phyloP scores from a whole-genome alignment of 2,329 filamentous ascomycete species.

The Periconia sp. region DNA sequence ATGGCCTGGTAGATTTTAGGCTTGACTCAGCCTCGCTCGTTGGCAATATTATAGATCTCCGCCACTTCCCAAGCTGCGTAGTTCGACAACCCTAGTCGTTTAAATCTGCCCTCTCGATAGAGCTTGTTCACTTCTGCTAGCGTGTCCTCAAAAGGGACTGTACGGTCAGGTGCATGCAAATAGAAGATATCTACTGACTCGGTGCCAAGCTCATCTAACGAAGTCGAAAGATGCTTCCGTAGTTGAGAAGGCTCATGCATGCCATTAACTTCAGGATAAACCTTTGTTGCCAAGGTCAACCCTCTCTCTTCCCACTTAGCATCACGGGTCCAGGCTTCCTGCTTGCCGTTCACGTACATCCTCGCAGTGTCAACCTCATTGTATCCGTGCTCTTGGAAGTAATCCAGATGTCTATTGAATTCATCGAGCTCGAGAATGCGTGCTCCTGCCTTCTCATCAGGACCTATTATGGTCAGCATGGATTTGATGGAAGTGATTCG shows the following conservation, averaged over 20 bases:
- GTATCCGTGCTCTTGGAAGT: slow-evolving; percentile 38
- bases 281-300: slow-evolving; percentile 53
- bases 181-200: slow-evolving; percentile 52
- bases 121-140: slow-evolving; percentile 55
- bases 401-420: too few species aligned
- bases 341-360: slow-evolving; percentile 45
- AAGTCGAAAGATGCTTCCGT: too few species aligned
- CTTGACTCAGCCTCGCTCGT: slow-evolving; percentile 48
- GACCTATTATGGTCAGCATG: too few species aligned
- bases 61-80: slow-evolving; percentile 56
- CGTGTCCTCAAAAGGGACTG: slow-evolving; percentile 52
- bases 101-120: slow-evolving; percentile 53
- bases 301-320: slow-evolving; percentile 48
- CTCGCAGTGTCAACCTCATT: slow-evolving; percentile 47
- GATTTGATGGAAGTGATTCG: too few species aligned
- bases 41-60: slow-evolving; percentile 54
- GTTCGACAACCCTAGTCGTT: slow-evolving; percentile 53
- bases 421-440: too few species aligned
- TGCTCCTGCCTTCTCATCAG: neutral
- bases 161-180: slow-evolving; percentile 55
- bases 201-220: too few species aligned
- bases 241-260: too few species aligned
- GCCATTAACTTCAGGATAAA: slow-evolving; percentile 44
- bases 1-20: slow-evolving; percentile 56
- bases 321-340: slow-evolving; percentile 51